Percentiles rank a stretch among this genome's conserved stretches.
These are phyloP conservation scores for Sistotremastrum suecicum DNA, from an alignment of 768 basidiomycete species.

Conservation along the genomic window DNA sequence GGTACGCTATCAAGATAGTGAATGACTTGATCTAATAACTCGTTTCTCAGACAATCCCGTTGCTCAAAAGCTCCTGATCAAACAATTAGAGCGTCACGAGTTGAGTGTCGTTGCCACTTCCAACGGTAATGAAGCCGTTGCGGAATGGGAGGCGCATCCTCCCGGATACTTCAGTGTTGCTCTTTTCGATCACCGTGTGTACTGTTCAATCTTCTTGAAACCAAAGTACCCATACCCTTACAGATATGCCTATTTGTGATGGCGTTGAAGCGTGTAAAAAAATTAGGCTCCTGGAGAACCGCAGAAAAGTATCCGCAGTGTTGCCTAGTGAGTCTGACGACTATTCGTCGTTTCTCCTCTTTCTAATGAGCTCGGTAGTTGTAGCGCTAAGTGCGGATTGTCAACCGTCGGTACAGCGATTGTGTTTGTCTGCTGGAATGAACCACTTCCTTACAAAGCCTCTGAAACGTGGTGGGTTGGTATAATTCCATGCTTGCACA, in stretches of 20 bases:
- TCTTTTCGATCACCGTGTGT: conserved; percentile 61
- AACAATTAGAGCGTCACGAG: conserved; percentile 48
- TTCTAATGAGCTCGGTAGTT: conserved; percentile 23
- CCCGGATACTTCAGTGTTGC: conserved; percentile 59
- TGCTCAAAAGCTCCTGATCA: conserved; percentile 51
- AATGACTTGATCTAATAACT: neutral
- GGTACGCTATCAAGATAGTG: conserved; percentile 22
- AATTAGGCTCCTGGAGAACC: conserved; percentile 41
- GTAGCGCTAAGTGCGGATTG: conserved; percentile 65
- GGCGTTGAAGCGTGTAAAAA: conserved; percentile 64
- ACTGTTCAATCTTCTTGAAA: neutral
- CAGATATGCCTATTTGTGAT: conserved; percentile 71
- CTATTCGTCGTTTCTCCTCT: neutral
- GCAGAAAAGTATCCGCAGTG: conserved; percentile 32
- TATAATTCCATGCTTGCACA: neutral
- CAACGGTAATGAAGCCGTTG: conserved; percentile 55
- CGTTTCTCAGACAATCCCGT: conserved; percentile 46
- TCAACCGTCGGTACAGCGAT: conserved; percentile 60
- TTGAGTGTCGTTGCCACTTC: conserved; percentile 47
- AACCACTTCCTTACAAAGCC: conserved; percentile 67
- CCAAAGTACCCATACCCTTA: neutral
- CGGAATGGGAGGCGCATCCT: conserved; percentile 57
- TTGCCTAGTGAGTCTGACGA: conserved; percentile 36
- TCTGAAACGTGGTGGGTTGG: conserved; percentile 35
- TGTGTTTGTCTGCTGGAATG: conserved; percentile 71